Percentiles rank a stretch among this genome's conserved stretches.
Conservation (phyloP, 768 basidiomycete species). For the Tulasnella sp. region DNA sequence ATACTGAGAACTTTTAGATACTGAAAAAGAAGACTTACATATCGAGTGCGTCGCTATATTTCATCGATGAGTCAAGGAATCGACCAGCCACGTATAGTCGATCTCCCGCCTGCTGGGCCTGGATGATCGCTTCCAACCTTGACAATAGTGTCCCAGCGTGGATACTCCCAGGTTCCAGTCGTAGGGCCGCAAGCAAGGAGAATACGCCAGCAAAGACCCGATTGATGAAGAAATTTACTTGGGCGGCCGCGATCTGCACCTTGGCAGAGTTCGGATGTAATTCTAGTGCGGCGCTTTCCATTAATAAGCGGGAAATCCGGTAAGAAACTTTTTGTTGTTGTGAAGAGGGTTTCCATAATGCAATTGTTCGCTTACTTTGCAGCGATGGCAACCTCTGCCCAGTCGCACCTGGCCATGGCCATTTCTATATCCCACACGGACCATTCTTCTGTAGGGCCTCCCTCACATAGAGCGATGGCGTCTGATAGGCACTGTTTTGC, state of each 20-base stretch:
- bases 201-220: constrained; percentile 46
- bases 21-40: neutral
- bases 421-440: constrained; percentile 67
- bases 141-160: constrained; percentile 59
- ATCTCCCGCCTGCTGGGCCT: constrained; percentile 79
- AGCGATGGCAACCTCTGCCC: constrained; percentile 48
- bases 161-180: constrained; percentile 66
- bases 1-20: too few species aligned
- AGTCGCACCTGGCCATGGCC: constrained; percentile 55
- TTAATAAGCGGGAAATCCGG: neutral
- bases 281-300: constrained; percentile 63
- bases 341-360: too few species aligned
- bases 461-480: constrained; percentile 48
- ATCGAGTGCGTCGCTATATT: constrained; percentile 55
- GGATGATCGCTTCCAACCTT: constrained; percentile 72
- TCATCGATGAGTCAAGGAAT: constrained; percentile 49
- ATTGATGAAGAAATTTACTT: constrained; percentile 64
- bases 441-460: constrained; percentile 70
- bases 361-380: neutral
- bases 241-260: constrained; percentile 61
- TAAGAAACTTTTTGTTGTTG: neutral
- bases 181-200: constrained; percentile 58
- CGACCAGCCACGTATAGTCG: constrained; percentile 51
- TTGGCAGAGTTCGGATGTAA: constrained; percentile 65
- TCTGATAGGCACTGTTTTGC: constrained; percentile 68